A percentile compares a stretch with the other conserved stretches of the same genome.
Conservation (phyloP, 2,329 filamentous ascomycete species). For the Botrytis squamosa region DNA sequence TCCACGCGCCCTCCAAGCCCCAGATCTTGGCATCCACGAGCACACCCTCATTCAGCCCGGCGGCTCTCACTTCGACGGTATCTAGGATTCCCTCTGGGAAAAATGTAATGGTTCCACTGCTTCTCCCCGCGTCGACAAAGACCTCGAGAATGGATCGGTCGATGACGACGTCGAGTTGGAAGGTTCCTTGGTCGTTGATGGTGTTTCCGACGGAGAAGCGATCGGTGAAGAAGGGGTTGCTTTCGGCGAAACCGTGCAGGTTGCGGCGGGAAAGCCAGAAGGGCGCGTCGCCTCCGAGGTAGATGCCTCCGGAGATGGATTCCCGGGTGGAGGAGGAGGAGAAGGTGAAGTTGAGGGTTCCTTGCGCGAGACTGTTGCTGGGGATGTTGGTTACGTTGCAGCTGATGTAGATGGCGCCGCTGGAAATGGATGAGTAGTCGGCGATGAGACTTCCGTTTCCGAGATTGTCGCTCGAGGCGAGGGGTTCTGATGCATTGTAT, state of each 20-base stretch:
- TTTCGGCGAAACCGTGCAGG: slow-evolving; percentile 45
- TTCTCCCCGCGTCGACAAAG: slow-evolving; percentile 52
- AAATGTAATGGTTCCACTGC: slow-evolving; percentile 51
- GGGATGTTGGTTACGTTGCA: slow-evolving; percentile 50
- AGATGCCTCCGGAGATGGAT: slow-evolving; percentile 49
- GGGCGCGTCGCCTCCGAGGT: slow-evolving; percentile 48
- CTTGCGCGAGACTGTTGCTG: slow-evolving; percentile 25
- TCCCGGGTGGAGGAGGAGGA: slow-evolving; percentile 50
- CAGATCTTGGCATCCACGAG: slow-evolving; percentile 39
- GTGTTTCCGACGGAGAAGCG: slow-evolving; percentile 44
- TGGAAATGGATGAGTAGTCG: slow-evolving; percentile 50
- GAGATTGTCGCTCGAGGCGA: slow-evolving; percentile 46
- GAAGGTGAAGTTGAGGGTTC: slow-evolving; percentile 53
- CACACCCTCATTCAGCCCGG: slow-evolving; percentile 34
- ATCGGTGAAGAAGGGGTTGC: slow-evolving; percentile 54
- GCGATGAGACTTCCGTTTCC: slow-evolving; percentile 50
- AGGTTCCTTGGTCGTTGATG: slow-evolving; percentile 30
- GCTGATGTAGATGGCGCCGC: slow-evolving; percentile 54
- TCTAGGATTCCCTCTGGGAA: slow-evolving; percentile 46
- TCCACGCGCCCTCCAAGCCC: slow-evolving; percentile 44
- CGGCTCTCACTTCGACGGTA: slow-evolving; percentile 33
- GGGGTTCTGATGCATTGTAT: slow-evolving; percentile 42
- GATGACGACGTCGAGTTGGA: slow-evolving; percentile 48
- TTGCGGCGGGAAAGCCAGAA: slow-evolving; percentile 53
- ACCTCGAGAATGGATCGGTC: slow-evolving; percentile 56